A percentile compares a stretch with the other conserved stretches of the same genome.
phyloP scores from a whole-genome alignment of 345 rosid genomes.

The Sisymbrium altissimum region DNA sequence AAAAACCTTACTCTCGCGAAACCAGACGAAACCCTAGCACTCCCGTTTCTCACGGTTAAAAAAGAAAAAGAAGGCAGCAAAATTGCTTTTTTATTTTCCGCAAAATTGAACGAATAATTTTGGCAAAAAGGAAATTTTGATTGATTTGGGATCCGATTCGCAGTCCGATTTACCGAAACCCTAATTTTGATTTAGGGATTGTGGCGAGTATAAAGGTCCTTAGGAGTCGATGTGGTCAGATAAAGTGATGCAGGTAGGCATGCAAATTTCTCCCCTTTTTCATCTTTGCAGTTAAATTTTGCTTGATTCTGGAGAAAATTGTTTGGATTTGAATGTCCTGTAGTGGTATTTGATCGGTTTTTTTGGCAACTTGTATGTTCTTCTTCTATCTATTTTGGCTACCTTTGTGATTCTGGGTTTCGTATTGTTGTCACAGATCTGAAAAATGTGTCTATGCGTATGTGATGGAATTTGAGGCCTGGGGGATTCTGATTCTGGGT shows the following conservation, averaged over 20 bases:
- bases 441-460: conserved; percentile 33
- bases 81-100: conserved; percentile 4
- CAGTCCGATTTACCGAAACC: conserved; percentile 41
- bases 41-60: conserved; percentile 43
- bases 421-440: conserved; percentile 56
- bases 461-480: conserved; percentile 37
- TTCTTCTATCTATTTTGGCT: conserved; percentile 21
- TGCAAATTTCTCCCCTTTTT: conserved; percentile 10
- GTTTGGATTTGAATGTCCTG: conserved; percentile 11
- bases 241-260: conserved; percentile 41
- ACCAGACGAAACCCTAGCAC: conserved; percentile 68
- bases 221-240: conserved; percentile 25
- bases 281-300: not conserved
- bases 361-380: conserved; percentile 2
- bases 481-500: conserved; percentile 26
- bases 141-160: conserved; percentile 38
- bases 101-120: conserved; percentile 36
- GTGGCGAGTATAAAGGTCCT: conserved; percentile 32
- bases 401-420: conserved; percentile 29
- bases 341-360: conserved; percentile 27
- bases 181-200: conserved; percentile 28
- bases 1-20: conserved; percentile 51
- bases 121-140: conserved; percentile 21
- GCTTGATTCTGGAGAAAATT: conserved; percentile 10
- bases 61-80: not conserved